Percentiles rank a stretch among this genome's conserved stretches.
Conservation (phyloP, 352 stramenopile species). For the Lagenidium sp. region DNA sequence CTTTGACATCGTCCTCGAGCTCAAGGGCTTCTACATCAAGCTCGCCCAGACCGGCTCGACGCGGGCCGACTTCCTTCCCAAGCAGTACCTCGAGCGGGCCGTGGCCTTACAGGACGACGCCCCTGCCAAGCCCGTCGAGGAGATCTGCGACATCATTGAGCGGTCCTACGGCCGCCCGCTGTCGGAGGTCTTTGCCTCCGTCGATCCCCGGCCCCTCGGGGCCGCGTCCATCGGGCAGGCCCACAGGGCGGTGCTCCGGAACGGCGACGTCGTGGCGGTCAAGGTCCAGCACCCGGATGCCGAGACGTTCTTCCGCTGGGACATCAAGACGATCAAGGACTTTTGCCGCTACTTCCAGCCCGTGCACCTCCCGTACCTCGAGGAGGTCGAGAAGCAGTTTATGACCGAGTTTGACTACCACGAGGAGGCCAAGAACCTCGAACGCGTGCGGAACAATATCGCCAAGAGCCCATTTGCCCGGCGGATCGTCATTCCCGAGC, state of each 20-base stretch:
- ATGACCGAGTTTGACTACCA: conserved; percentile 97
- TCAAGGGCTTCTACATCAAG: conserved; percentile 88
- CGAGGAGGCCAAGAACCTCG: conserved; percentile 88
- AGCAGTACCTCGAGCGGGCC: conserved; percentile 69
- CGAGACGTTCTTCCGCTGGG: conserved; percentile 91
- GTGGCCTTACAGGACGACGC: conserved; percentile 74
- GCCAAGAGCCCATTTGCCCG: conserved; percentile 58
- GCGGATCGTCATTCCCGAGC: conserved; percentile 76
- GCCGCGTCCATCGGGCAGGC: conserved; percentile 79
- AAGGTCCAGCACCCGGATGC: conserved; percentile 94
- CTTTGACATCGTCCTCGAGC: conserved; percentile 73
- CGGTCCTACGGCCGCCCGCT: conserved; percentile 51
- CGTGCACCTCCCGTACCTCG: conserved; percentile 88
- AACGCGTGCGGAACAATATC: conserved; percentile 86
- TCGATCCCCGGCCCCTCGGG: conserved; percentile 67
- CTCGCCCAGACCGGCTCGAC: conserved; percentile 76
- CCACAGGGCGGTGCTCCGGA: conserved; percentile 60
- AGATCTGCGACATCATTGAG: conserved; percentile 73
- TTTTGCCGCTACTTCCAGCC: conserved; percentile 95
- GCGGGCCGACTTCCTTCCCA: conserved; percentile 68
- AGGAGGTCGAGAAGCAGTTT: conserved; percentile 97
- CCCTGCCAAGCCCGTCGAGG: conserved; percentile 57
- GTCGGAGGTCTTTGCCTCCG: conserved; percentile 39
- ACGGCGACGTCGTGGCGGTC: conserved; percentile 72
- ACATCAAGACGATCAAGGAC: conserved; percentile 95